Conservation (phyloP, 208 protist genomes). For the Trypanosoma conorhini region DNA sequence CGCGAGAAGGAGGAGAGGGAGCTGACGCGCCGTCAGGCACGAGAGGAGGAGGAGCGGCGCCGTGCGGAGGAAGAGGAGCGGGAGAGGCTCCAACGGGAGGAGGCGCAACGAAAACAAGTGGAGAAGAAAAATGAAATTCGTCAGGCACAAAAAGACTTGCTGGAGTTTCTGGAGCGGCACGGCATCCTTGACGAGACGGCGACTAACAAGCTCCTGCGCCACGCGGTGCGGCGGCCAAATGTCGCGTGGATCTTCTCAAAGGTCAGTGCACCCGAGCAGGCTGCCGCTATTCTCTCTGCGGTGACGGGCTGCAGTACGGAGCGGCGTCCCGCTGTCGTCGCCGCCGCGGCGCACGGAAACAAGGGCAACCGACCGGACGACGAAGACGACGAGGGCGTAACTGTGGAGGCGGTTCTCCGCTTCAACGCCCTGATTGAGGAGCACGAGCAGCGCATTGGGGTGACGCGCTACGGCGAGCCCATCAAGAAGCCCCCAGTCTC, state of each 20-base stretch:
- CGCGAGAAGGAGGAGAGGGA: conserved; percentile 67
- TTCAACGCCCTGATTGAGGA: conserved; percentile 71
- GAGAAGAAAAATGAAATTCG: conserved; percentile 60
- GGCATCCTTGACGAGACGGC: conserved; percentile 56
- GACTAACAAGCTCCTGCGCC: conserved; percentile 77
- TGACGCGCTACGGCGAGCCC: conserved; percentile 84
- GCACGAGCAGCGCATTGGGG: conserved; percentile 62
- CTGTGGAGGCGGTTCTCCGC: conserved; percentile 58
- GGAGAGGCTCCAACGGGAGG: conserved; percentile 33
- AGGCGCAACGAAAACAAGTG: conserved; percentile 31
- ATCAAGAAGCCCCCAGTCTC: conserved; percentile 51
- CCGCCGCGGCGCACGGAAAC: conserved; percentile 23
- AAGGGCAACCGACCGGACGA: conserved; percentile 22
- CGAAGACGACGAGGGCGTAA: conserved; percentile 15
- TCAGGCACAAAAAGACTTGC: conserved; percentile 41
- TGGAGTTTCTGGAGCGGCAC: conserved; percentile 48
- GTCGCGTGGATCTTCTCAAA: conserved; percentile 79
- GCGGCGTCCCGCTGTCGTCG: conserved; percentile 16
- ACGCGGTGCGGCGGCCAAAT: conserved; percentile 64
- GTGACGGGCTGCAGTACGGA: conserved; percentile 36
- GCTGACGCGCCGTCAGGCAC: conserved; percentile 61
- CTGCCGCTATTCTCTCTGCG: conserved; percentile 33
- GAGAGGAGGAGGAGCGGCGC: conserved; percentile 62
- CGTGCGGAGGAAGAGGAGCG: conserved; percentile 42
- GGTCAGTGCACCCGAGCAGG: conserved; percentile 35